Conservation (phyloP, 2,329 filamentous ascomycete genomes). For the Aspergillus hiratsukae region DNA sequence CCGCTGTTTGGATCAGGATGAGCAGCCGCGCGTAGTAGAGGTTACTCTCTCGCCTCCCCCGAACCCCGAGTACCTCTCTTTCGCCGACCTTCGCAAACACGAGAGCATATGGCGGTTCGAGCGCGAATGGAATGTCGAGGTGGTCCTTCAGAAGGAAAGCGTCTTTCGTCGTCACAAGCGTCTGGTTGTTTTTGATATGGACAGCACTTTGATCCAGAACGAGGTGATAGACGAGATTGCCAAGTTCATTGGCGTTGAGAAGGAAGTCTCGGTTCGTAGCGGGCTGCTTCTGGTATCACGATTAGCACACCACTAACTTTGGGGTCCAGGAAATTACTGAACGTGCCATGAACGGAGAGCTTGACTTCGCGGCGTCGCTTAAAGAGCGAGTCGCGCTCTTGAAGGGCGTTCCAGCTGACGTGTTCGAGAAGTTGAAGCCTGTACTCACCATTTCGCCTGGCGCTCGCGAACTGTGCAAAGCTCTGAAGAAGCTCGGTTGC, state of each 20-base stretch:
- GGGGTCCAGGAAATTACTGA: slow-evolving; percentile 68
- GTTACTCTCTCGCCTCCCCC: slow-evolving; percentile 49
- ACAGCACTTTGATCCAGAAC: slow-evolving; percentile 93
- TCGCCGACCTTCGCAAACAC: slow-evolving; percentile 70
- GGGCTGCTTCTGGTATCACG: neutral
- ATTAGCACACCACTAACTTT: slow-evolving; percentile 5
- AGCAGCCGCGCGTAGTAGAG: slow-evolving; percentile 50
- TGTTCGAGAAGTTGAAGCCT: slow-evolving; percentile 72
- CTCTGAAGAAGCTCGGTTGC: slow-evolving; percentile 72
- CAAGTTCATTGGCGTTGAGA: slow-evolving; percentile 74
- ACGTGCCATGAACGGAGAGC: slow-evolving; percentile 90
- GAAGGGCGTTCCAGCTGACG: slow-evolving; percentile 69
- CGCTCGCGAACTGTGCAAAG: slow-evolving; percentile 67
- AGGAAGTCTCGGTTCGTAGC: slow-evolving; percentile 62
- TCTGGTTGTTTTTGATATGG: slow-evolving; percentile 96
- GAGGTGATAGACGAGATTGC: slow-evolving; percentile 97
- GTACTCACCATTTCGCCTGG: slow-evolving; percentile 78
- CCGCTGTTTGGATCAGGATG: slow-evolving; percentile 45
- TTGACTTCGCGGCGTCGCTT: slow-evolving; percentile 84
- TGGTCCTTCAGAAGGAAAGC: slow-evolving; percentile 68
- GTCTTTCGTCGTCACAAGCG: slow-evolving; percentile 76
- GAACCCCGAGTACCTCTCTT: slow-evolving; percentile 45
- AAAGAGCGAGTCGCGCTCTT: slow-evolving; percentile 75
- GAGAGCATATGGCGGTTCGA: slow-evolving; percentile 81
- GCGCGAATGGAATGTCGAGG: slow-evolving; percentile 83